phyloP scores from a whole-genome alignment of 2,329 filamentous ascomycete species.

The Phyllachora maydis region DNA sequence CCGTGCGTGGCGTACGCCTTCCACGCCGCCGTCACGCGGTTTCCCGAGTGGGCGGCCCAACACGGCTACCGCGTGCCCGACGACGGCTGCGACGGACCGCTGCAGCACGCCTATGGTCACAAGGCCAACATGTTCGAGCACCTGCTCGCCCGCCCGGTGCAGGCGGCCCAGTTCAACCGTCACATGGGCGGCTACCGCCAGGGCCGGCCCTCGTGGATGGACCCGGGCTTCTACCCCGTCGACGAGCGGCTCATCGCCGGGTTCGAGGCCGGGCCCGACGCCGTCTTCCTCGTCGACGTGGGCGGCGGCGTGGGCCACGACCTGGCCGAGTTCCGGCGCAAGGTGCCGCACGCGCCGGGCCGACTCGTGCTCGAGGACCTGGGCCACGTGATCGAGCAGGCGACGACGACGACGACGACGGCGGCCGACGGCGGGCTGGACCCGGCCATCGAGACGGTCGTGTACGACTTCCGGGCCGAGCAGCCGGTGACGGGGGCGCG shows the following conservation, averaged over 20 bases:
- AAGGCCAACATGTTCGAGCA: conserved; percentile 14
- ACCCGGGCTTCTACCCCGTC: conserved; percentile 10
- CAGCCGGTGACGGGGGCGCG: conserved; percentile 16
- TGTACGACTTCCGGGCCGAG: conserved; percentile 7
- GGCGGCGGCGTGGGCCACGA: conserved; percentile 7
- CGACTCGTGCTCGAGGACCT: conserved; percentile 7
- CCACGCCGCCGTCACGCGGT: no score
- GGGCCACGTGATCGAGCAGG: conserved; percentile 15
- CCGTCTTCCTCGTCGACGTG: no score
- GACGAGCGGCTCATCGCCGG: conserved; percentile 10
- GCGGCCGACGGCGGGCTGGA: no score
- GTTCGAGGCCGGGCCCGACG: conserved; percentile 3
- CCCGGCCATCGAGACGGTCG: conserved; percentile 9
- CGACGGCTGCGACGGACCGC: conserved; percentile 9
- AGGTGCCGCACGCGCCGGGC: conserved; percentile 3
- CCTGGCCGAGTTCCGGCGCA: conserved; percentile 3
- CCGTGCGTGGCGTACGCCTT: no score
- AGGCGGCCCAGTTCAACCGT: conserved; percentile 17
- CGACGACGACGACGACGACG: conserved; percentile 3
- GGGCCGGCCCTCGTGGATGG: conserved; percentile 10
- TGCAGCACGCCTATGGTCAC: conserved; percentile 14
- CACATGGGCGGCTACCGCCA: conserved; percentile 14
- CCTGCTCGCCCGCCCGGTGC: conserved; percentile 8
- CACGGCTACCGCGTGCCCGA: conserved; percentile 7
- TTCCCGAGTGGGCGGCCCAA: no score